A percentile compares a stretch with the other conserved stretches of the same genome.
Evolutionary conservation across 208 protist species (phyloP).

Genomic region (Lotmaria passim): DNA sequence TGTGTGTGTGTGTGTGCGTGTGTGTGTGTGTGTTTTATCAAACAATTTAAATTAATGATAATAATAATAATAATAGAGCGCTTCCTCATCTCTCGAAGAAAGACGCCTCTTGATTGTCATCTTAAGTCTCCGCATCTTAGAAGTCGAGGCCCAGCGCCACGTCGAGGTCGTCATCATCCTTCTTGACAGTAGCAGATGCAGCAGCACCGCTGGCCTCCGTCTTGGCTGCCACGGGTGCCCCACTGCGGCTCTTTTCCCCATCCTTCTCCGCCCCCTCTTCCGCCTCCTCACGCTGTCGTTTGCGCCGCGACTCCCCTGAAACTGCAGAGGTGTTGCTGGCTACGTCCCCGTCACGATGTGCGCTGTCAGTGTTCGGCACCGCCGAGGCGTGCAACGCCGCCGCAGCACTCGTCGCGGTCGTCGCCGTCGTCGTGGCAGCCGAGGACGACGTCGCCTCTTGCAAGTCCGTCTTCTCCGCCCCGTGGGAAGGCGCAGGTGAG

Average conservation of each 20-base stretch:
- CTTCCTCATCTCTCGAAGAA: no score
- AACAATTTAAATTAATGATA: no score
- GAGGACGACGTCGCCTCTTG: slow-evolving; percentile 11
- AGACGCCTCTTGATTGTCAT: no score
- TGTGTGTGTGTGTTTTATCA: no score
- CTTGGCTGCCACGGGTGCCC: slow-evolving; percentile 6
- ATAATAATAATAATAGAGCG: no score
- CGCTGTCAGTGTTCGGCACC: neutral
- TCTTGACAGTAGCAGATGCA: neutral
- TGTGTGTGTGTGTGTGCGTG: no score
- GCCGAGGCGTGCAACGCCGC: neutral
- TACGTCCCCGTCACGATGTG: neutral
- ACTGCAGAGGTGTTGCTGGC: neutral
- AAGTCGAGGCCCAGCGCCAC: slow-evolving; percentile 82
- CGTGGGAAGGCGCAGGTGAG: neutral
- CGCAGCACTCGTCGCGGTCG: neutral
- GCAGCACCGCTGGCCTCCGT: neutral
- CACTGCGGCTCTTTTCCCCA: neutral
- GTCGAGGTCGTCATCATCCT: slow-evolving; percentile 63
- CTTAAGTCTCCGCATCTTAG: no score
- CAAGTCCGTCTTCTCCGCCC: neutral
- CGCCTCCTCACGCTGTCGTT: slow-evolving; percentile 27
- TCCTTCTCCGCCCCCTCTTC: neutral
- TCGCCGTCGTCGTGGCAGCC: slow-evolving; percentile 1
- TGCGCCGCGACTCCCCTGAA: neutral